phyloP scores from a whole-genome alignment of 169 alveolate genomes.

The Cryptosporidium felis region DNA sequence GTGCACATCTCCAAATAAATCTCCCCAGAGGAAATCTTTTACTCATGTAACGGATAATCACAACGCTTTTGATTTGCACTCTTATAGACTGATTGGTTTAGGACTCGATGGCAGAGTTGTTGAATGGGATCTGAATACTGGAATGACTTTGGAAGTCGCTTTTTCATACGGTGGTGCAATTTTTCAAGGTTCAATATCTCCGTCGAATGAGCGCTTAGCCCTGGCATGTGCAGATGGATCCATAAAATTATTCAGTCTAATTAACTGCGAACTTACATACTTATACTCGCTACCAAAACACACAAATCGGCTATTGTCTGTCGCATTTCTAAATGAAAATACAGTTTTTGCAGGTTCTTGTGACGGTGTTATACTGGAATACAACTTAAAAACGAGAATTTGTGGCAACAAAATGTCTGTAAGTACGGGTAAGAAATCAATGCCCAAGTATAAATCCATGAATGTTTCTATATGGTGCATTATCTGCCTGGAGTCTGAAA shows the following conservation, averaged over 20 bases:
- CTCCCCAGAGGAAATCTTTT: not conserved
- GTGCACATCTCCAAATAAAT: conserved; percentile 53
- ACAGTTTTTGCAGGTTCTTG: conserved; percentile 51
- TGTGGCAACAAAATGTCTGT: conserved; percentile 42
- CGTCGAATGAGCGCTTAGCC: conserved; percentile 12
- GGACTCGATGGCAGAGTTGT: conserved; percentile 59
- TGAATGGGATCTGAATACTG: conserved; percentile 63
- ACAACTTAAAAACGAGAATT: conserved; percentile 4
- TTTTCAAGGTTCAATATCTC: conserved; percentile 64
- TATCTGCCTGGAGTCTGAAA: conserved; percentile 33
- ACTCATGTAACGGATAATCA: not conserved
- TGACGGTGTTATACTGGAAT: conserved; percentile 41
- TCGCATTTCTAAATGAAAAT: conserved; percentile 18
- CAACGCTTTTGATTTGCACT: not conserved
- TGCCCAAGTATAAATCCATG: not conserved
- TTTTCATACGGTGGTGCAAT: conserved; percentile 67
- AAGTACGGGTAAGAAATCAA: conserved; percentile 37
- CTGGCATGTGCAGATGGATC: conserved; percentile 71
- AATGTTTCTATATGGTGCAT: conserved; percentile 49
- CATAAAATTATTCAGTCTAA: conserved; percentile 19
- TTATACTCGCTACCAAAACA: conserved; percentile 37
- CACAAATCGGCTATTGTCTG: conserved; percentile 12
- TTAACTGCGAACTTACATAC: conserved; percentile 9
- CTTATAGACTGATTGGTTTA: conserved; percentile 33
- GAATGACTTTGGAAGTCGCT: not conserved